Conservation (phyloP, 352 stramenopile species). For the Pythium dissimile region DNA sequence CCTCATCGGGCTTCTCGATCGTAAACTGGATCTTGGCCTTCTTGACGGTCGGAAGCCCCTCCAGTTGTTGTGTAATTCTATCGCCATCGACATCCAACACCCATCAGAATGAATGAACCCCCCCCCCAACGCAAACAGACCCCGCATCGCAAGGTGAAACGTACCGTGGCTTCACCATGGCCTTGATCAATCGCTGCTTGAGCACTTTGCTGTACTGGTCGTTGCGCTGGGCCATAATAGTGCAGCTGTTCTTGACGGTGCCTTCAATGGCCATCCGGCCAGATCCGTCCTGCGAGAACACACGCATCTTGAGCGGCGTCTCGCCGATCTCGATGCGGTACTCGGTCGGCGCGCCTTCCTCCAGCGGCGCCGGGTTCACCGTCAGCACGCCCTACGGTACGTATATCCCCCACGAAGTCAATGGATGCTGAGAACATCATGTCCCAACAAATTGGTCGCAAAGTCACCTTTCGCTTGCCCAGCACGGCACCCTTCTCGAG, state of each 20-base stretch:
- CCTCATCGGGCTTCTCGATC: conserved; percentile 69
- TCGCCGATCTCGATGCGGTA: conserved; percentile 79
- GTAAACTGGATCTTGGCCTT: conserved; percentile 80
- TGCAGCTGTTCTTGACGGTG: conserved; percentile 84
- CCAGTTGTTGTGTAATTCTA: conserved; percentile 72
- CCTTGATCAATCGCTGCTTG: conserved; percentile 83
- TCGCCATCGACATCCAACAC: background rate
- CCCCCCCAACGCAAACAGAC: background rate
- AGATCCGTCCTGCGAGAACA: conserved; percentile 83
- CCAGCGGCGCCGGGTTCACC: conserved; percentile 72
- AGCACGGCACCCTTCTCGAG: conserved; percentile 70
- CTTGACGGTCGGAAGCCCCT: conserved; percentile 74
- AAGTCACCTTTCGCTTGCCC: conserved; percentile 56
- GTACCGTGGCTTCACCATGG: conserved; percentile 71
- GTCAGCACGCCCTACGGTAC: conserved; percentile 56
- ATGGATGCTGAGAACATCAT: too few relatives aligned
- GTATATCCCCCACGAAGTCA: too few relatives aligned
- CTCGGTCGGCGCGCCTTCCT: conserved; percentile 75
- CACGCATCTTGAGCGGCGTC: conserved; percentile 76
- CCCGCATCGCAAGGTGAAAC: background rate
- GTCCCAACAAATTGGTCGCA: too few relatives aligned
- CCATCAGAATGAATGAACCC: background rate
- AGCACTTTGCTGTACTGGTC: conserved; percentile 84
- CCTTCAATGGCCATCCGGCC: conserved; percentile 86
- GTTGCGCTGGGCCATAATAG: conserved; percentile 79